phyloP scores from a whole-genome alignment of 2,329 filamentous ascomycete species.

The Fusarium paranaense region DNA sequence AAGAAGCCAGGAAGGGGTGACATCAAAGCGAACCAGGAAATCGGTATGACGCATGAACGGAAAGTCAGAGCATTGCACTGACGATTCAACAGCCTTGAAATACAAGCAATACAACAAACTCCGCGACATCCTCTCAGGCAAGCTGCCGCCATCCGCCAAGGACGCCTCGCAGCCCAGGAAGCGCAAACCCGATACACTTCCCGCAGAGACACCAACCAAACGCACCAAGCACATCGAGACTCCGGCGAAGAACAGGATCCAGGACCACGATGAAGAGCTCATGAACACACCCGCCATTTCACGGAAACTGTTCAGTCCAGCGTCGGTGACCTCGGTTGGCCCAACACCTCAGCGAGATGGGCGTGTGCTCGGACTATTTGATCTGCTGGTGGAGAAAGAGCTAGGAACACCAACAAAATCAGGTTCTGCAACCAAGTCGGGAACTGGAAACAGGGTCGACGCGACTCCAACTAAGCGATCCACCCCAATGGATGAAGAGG shows the following conservation, averaged over 20 bases:
- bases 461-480: constrained; percentile 62
- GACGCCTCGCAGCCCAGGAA: constrained; percentile 53
- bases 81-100: constrained; percentile 66
- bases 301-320: constrained; percentile 70
- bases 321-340: constrained; percentile 72
- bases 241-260: constrained; percentile 55
- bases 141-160: constrained; percentile 56
- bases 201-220: constrained; percentile 64
- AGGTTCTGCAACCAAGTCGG: constrained; percentile 39
- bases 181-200: constrained; percentile 52
- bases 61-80: background rate
- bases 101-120: constrained; percentile 82
- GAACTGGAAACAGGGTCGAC: constrained; percentile 32
- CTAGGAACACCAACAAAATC: constrained; percentile 62
- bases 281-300: constrained; percentile 67
- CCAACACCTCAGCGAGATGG: constrained; percentile 86
- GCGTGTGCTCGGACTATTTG: constrained; percentile 81
- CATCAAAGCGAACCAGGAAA: constrained; percentile 78
- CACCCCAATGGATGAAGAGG: constrained; percentile 44
- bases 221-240: constrained; percentile 60
- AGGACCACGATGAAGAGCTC: constrained; percentile 54
- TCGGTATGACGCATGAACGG: constrained; percentile 64
- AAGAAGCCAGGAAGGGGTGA: constrained; percentile 79
- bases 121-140: constrained; percentile 69
- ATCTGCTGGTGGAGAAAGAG: constrained; percentile 68